Evolutionary conservation across 2,329 filamentous ascomycete genomes (phyloP), one percentile per base, ranked within the genome.

Genomic region (Calonectria hongkongensis): DNA sequence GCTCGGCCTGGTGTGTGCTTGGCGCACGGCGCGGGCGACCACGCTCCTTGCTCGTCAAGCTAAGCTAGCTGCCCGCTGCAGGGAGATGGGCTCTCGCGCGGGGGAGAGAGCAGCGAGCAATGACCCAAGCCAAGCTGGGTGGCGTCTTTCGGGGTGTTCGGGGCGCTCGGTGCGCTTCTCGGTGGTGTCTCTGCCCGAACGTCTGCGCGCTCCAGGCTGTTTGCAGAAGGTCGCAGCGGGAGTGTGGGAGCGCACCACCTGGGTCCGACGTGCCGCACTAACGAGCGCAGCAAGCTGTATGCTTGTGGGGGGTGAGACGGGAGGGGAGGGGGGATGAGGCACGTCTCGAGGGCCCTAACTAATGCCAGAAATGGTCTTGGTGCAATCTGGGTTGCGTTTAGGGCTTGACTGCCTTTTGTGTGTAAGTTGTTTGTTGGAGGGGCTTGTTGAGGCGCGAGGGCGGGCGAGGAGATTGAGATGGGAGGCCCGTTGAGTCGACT

Each of bases 101-200:
- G 56, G 66, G 33, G 51, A 21, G 21, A 21, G 21, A 21, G 21
- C 21, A 21, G 21, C 21, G 21, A 33, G 60, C 43, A 48, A 33
- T 54, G 64, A 54, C 33, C 47, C 64, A 54, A 43, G 50, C 50
- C 66, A 66, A 60, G 62, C 8, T 70, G 60, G 39, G 70, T 68
- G 64, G 64, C 70, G 70, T 48, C 41, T 60, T 60, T 68, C 65
- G 70, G 70, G 64, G 70, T 28, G 41, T 72, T 73, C 71, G 71
- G 70, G 67, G 71, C 67, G 65, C 60, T 72, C 70, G 70, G 70
- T 47, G 70, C 65, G 45, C 70, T 68, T 68, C 58, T 73, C 68
- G 72, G 72, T 69, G 72, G 33, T 71, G 71, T 64, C 54, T 60
- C 33, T 73, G 66, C 41, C 66, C 45, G 45, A 33, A 64, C 30